Evolutionary conservation across 257 asterid species (phyloP).

Genomic region (Forsythia viridissima): DNA sequence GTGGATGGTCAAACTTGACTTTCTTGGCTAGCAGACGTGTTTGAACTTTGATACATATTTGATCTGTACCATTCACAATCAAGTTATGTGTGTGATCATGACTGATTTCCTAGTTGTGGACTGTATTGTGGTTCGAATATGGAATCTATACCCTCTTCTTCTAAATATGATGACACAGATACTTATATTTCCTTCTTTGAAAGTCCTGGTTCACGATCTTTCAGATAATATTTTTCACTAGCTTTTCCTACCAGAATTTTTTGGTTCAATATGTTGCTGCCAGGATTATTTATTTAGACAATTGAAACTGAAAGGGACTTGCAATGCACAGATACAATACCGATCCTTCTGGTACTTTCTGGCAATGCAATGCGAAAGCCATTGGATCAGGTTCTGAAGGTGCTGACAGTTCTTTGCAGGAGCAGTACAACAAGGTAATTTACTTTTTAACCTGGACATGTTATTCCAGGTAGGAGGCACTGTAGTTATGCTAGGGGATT

Average conservation of each 20-base stretch:
- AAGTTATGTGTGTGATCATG: neutral
- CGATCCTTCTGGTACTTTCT: conserved; percentile 94
- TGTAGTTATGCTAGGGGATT: neutral
- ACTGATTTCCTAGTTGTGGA: neutral
- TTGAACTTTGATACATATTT: too few species aligned
- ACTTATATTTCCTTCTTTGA: neutral
- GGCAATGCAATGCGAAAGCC: conserved; percentile 97
- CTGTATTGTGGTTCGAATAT: neutral
- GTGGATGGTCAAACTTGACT: too few species aligned
- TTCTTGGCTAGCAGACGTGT: neutral
- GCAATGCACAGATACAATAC: conserved; percentile 63
- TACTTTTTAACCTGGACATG: neutral
- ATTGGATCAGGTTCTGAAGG: conserved; percentile 99
- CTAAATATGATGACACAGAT: neutral
- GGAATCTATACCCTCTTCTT: neutral
- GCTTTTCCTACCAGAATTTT: neutral
- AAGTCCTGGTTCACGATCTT: neutral
- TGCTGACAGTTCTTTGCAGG: conserved; percentile 98
- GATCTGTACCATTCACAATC: neutral
- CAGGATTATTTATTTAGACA: neutral
- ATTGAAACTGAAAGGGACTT: conserved; percentile 10
- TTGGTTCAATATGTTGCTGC: neutral
- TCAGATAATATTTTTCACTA: neutral
- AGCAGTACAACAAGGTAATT: conserved; percentile 84
- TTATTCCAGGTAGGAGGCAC: neutral